phyloP scores from a whole-genome alignment of 768 basidiomycete species.

The Galerina sulciceps region DNA sequence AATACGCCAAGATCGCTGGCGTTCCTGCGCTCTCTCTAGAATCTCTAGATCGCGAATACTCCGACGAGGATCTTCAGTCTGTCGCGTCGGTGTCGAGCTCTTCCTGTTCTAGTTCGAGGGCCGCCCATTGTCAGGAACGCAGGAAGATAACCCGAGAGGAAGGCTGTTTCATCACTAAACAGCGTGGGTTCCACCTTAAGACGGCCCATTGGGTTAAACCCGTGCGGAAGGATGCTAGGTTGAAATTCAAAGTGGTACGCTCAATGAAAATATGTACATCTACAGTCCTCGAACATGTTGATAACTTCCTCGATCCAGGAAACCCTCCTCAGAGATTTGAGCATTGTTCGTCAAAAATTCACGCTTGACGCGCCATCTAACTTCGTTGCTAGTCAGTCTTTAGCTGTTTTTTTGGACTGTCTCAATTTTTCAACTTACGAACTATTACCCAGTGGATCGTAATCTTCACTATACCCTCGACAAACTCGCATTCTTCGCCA shows the following conservation, averaged over 20 bases:
- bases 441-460: slow-evolving; percentile 10
- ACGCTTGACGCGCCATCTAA: background rate
- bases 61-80: background rate
- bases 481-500: slow-evolving; percentile 16
- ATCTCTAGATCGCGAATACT: background rate
- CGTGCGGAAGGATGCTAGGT: background rate
- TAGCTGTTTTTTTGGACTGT: background rate
- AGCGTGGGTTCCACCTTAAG: background rate
- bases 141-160: slow-evolving; percentile 3
- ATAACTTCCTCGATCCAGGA: background rate
- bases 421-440: background rate
- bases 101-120: background rate
- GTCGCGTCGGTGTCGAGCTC: background rate
- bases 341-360: background rate
- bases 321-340: background rate
- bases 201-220: slow-evolving; percentile 12
- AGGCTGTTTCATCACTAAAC: slow-evolving; percentile 14
- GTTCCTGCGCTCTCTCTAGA: background rate
- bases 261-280: background rate
- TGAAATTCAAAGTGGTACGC: background rate
- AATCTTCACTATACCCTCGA: slow-evolving; percentile 12
- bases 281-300: background rate
- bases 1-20: background rate
- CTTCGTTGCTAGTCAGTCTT: slow-evolving; percentile 5
- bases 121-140: background rate